Evolutionary conservation across 345 rosid genomes (phyloP).

Genomic region (Reutealis trisperma): DNA sequence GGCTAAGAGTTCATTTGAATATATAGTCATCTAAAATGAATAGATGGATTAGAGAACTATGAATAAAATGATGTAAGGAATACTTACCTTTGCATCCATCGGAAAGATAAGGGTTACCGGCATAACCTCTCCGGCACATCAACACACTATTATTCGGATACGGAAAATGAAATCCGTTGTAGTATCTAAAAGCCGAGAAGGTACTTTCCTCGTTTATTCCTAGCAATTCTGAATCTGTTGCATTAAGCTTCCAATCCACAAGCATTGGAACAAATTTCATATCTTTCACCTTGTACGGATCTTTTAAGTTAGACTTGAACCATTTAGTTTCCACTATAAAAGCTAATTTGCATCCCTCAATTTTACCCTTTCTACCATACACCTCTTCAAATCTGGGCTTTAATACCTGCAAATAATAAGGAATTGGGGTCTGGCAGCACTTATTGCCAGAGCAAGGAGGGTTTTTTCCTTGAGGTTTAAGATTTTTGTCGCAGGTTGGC

Average conservation of each 20-base stretch:
- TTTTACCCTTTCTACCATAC: not conserved
- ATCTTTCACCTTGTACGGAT: not conserved
- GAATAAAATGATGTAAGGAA: no score
- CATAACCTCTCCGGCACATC: not conserved
- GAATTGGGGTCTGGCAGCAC: slow-evolving; percentile 9
- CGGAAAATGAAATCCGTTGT: not conserved
- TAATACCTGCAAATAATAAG: slow-evolving; percentile 1
- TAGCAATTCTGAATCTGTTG: not conserved
- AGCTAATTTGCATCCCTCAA: not conserved
- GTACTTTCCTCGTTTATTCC: slow-evolving; percentile 4
- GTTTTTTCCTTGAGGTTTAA: not conserved
- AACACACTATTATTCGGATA: not conserved
- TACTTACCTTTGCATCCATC: not conserved
- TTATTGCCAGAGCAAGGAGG: not conserved
- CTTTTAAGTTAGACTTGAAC: not conserved
- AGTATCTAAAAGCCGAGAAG: not conserved
- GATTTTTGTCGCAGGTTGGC: not conserved
- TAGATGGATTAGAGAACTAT: no score
- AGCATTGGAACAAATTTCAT: not conserved
- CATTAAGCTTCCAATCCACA: slow-evolving; percentile 3
- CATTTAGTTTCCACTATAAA: not conserved
- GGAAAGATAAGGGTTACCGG: slow-evolving; percentile 1
- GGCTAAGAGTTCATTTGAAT: no score
- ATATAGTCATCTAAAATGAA: no score
- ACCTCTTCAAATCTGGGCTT: not conserved